These are phyloP conservation scores for Zygoascus tannicola DNA, from an alignment of 805 yeast species.

Conservation along the genomic window DNA sequence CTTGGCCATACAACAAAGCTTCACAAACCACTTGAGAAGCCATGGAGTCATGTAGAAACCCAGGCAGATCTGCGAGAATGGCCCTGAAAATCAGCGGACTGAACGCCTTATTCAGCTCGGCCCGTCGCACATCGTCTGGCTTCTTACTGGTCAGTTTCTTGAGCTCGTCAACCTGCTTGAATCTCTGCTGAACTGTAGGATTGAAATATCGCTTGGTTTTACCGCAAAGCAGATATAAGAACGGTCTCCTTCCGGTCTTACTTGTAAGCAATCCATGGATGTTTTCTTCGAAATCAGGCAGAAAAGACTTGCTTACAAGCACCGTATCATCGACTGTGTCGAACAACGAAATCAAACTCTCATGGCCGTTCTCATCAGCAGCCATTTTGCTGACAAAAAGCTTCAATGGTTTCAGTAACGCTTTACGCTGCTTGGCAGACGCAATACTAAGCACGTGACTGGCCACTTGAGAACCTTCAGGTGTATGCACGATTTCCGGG, in stretches of 20 bases:
- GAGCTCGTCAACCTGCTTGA: slow-evolving; percentile 50
- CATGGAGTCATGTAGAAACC: slow-evolving; percentile 54
- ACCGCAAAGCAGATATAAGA: slow-evolving; percentile 70
- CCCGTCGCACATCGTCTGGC: slow-evolving; percentile 65
- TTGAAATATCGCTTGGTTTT: slow-evolving; percentile 74
- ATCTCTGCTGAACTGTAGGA: slow-evolving; percentile 51
- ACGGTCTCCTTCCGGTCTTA: slow-evolving; percentile 82
- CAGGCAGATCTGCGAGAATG: slow-evolving; percentile 41
- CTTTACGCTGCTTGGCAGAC: slow-evolving; percentile 86
- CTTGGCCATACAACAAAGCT: slow-evolving; percentile 45
- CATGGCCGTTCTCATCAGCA: slow-evolving; percentile 77
- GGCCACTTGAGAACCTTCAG: slow-evolving; percentile 90
- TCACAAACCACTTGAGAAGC: slow-evolving; percentile 82
- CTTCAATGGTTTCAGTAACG: slow-evolving; percentile 60
- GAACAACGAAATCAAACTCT: slow-evolving; percentile 67
- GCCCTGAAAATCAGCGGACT: slow-evolving; percentile 55
- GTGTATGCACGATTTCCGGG: slow-evolving; percentile 92
- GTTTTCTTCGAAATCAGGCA: slow-evolving; percentile 40
- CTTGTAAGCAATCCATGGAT: slow-evolving; percentile 51
- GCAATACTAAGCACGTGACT: slow-evolving; percentile 70
- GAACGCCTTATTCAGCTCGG: slow-evolving; percentile 56
- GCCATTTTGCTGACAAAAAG: slow-evolving; percentile 68
- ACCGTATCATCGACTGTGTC: slow-evolving; percentile 93
- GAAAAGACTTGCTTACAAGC: slow-evolving; percentile 63
- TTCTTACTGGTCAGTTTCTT: slow-evolving; percentile 72